phyloP scores from a whole-genome alignment of 192 early-diverging fungal genomes.

The Coemansia sp. region DNA sequence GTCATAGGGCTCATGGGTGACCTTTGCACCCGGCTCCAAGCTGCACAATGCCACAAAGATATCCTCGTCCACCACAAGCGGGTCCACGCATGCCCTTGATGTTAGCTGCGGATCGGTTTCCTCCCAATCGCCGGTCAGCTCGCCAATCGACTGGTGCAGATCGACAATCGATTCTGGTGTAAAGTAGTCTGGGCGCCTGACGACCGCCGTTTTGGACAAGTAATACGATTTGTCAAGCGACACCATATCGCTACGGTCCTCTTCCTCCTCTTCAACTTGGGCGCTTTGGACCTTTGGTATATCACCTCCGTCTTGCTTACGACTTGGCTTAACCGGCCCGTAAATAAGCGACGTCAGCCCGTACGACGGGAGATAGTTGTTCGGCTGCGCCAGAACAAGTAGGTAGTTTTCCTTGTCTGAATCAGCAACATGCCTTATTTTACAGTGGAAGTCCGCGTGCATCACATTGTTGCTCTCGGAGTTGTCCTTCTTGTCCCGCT shows the following conservation, averaged over 20 bases:
- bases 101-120: conserved; percentile 36
- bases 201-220: conserved; percentile 39
- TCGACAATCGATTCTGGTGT: conserved; percentile 25
- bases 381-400: conserved; percentile 33
- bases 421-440: conserved; percentile 44
- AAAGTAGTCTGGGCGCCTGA: conserved; percentile 42
- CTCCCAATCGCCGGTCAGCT: conserved; percentile 30
- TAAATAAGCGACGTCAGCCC: conserved; percentile 45
- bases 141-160: conserved; percentile 6
- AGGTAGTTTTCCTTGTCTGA: conserved; percentile 51
- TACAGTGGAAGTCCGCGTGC: conserved; percentile 25
- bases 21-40: conserved; percentile 19
- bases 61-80: conserved; percentile 37
- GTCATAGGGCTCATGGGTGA: conserved; percentile 41
- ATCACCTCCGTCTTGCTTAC: neutral
- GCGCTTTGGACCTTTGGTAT: neutral
- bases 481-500: neutral
- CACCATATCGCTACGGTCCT: neutral
- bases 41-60: conserved; percentile 38
- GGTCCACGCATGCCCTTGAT: conserved; percentile 42
- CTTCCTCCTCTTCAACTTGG: neutral
- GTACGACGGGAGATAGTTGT: conserved; percentile 41
- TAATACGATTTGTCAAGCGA: conserved; percentile 34
- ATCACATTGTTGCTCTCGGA: neutral
- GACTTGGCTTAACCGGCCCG: conserved; percentile 18